Evolutionary conservation across 805 yeast genomes (phyloP).

Genomic region (Candida coquimbonensis): DNA sequence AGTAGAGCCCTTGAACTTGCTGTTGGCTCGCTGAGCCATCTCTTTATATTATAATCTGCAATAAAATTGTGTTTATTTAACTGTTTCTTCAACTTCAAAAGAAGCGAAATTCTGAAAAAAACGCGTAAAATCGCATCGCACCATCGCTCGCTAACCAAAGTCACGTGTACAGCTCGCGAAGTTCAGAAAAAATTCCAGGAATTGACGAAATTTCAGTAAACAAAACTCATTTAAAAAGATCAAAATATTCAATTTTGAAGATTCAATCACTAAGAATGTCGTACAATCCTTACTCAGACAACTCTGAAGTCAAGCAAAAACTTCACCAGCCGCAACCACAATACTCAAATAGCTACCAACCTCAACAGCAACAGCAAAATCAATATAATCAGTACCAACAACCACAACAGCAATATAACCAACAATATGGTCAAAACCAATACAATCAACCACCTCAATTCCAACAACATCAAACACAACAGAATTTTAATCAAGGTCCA

Average conservation of each 20-base stretch:
- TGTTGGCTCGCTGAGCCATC: constrained; percentile 1
- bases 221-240: neutral
- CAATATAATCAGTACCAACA: neutral
- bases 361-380: constrained; percentile 17
- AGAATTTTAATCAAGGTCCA: constrained; percentile 18
- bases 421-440: constrained; percentile 16
- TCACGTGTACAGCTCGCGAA: no score
- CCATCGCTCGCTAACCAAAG: no score
- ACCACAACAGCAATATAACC: neutral
- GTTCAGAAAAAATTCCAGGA: neutral
- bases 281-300: constrained; percentile 40
- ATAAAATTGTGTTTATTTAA: no score
- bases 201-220: neutral
- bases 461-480: constrained; percentile 21
- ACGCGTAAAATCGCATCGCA: no score
- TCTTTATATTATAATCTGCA: no score
- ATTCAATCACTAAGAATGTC: constrained; percentile 23
- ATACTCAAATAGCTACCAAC: neutral
- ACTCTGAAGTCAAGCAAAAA: constrained; percentile 13
- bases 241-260: neutral
- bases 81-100: no score
- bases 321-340: constrained; percentile 19
- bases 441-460: constrained; percentile 23
- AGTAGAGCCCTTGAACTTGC: constrained; percentile 37
- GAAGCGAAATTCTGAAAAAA: no score